Base-by-base conservation (phyloP, 306 rosid species). In the Albizia julibrissin region DNA sequence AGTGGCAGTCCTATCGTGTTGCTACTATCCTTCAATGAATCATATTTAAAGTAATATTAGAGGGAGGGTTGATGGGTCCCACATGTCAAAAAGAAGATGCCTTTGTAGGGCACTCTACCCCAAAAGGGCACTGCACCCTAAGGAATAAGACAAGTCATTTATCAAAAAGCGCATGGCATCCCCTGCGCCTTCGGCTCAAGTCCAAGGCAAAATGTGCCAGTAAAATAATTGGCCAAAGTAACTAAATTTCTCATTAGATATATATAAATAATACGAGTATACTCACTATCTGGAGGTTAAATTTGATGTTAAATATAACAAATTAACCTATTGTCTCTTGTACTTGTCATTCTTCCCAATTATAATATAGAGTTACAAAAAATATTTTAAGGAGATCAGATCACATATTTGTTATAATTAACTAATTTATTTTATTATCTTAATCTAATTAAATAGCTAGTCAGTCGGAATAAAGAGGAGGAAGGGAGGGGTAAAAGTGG, bases 141-240 rank as follows among this genome's bases (percentile, higher is more conserved):
- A 6, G 40, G 76, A 68, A 74, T 26, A 74, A 68, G 82, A 69
- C 84, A 81, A 81, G 37, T 70, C 59, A 87, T 78, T 31, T 75
- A 58, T 77, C 52, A 52, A 77, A 83, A 83, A 29, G 7, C 72
- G 22, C 72, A 72, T 34, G 27, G 37, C 85, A 84, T 77, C 62
- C 72, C 80, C 52, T 80, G 56, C 49, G 66, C 1, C 39, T 37
- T 24, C 13, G 24, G 29, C n/a, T 52, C 59, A 52, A 5, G 64
- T 56, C 12, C 27, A n/a, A 2, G 64, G 4, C 64, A n/a, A 19
- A n/a, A 19, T 2, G 6, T 1, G 14, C 27, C 64, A 52, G 22
- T 52, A 52, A 16, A 52, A 7, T 52, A 19, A 19, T 7, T 19
- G n/a, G 7, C n/a, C 16, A 5, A 49, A 49, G n/a, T 10, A 21